Evolutionary conservation across 768 basidiomycete genomes (phyloP).

Genomic region (Krasilnikovozyma curviuscula): DNA sequence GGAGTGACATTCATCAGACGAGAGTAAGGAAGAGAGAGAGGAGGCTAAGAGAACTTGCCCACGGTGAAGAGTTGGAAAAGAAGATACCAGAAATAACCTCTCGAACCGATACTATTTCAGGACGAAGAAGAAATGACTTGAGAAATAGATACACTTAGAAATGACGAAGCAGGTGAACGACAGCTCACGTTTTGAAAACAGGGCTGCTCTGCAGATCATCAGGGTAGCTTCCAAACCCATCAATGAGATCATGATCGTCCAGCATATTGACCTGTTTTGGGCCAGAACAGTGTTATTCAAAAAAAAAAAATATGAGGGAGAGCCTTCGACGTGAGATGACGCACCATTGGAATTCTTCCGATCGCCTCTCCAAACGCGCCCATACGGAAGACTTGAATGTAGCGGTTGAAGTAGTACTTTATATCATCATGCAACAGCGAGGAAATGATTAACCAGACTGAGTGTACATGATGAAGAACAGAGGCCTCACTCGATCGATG

Average conservation of each 20-base stretch:
- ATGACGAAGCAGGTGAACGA: background rate
- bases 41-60: slow-evolving; percentile 30
- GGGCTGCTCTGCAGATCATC: slow-evolving; percentile 55
- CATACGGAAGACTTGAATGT: slow-evolving; percentile 64
- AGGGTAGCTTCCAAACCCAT: slow-evolving; percentile 48
- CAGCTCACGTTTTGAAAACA: slow-evolving; percentile 45
- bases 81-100: slow-evolving; percentile 80
- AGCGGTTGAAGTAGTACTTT: slow-evolving; percentile 71
- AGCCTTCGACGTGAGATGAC: slow-evolving; percentile 18
- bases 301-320: background rate
- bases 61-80: slow-evolving; percentile 87
- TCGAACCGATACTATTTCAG: slow-evolving; percentile 46
- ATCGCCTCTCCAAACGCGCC: slow-evolving; percentile 85
- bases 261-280: slow-evolving; percentile 31
- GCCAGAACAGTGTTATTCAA: background rate
- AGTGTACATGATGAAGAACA: too few relatives aligned
- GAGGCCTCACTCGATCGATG: too few relatives aligned
- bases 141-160: slow-evolving; percentile 1
- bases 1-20: background rate
- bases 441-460: too few relatives aligned
- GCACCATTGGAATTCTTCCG: slow-evolving; percentile 53
- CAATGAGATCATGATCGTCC: slow-evolving; percentile 30
- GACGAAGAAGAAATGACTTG: slow-evolving; percentile 22
- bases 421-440: too few relatives aligned
- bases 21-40: slow-evolving; percentile 5